phyloP scores from a whole-genome alignment of 1,284 basidiomycete genomes.

The Trametes hirsuta region DNA sequence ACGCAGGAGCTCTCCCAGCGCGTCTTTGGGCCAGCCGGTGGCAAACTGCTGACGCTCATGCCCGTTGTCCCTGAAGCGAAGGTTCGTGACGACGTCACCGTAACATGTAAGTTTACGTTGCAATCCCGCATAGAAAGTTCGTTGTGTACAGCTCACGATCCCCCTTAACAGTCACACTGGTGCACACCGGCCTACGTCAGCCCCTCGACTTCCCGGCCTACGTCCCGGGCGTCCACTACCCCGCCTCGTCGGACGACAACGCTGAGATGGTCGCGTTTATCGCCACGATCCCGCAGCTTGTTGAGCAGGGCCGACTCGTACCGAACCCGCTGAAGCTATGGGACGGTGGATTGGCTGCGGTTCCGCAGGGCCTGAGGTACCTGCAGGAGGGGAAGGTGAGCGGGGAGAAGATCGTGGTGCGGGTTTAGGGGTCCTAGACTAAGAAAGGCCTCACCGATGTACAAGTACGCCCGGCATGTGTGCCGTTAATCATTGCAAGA shows the following conservation, averaged over 20 bases:
- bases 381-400: slow-evolving; percentile 27
- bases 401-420: slow-evolving; percentile 30
- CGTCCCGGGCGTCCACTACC: slow-evolving; percentile 3
- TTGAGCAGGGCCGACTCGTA: slow-evolving; percentile 21
- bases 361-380: slow-evolving; percentile 24
- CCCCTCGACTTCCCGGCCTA: slow-evolving; percentile 5
- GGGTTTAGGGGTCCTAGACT: slow-evolving; percentile 5
- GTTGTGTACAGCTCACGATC: background rate
- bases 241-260: slow-evolving; percentile 22
- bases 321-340: slow-evolving; percentile 29
- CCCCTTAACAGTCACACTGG: slow-evolving; percentile 3
- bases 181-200: slow-evolving; percentile 28
- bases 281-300: slow-evolving; percentile 23
- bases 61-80: background rate
- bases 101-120: slow-evolving; percentile 5
- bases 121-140: background rate
- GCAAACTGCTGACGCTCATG: slow-evolving; percentile 17
- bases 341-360: slow-evolving; percentile 24
- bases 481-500: background rate
- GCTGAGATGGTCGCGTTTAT: slow-evolving; percentile 27
- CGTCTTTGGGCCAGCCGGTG: slow-evolving; percentile 21
- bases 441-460: background rate
- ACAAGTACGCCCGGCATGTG: background rate
- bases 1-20: slow-evolving; percentile 24
- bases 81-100: slow-evolving; percentile 16